Evolutionary conservation across 345 rosid genomes (phyloP).

Genomic region (Ricinus communis): DNA sequence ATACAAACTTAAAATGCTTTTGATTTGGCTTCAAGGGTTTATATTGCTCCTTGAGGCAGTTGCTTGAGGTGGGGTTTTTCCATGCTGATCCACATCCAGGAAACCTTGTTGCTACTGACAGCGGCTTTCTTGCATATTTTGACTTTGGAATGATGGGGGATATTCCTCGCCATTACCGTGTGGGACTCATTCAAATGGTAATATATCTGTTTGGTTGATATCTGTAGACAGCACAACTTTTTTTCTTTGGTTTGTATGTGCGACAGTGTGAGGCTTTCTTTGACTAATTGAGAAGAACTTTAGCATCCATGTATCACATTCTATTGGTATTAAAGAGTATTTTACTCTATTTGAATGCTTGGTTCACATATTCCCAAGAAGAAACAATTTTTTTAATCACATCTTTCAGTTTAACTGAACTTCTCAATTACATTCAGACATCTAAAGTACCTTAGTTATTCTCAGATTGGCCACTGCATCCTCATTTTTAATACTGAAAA

Average conservation of each 20-base stretch:
- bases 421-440: neutral
- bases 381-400: neutral
- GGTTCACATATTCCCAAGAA: neutral
- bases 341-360: neutral
- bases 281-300: neutral
- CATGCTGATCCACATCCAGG: constrained; percentile 99
- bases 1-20: neutral
- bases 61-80: constrained; percentile 95
- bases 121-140: constrained; percentile 82
- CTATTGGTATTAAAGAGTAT: neutral
- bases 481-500: neutral
- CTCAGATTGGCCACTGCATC: neutral
- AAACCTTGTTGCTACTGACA: constrained; percentile 75
- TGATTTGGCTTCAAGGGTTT: constrained; percentile 55
- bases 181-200: constrained; percentile 96
- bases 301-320: neutral
- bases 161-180: constrained; percentile 89
- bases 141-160: constrained; percentile 99
- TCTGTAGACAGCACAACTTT: too few species aligned
- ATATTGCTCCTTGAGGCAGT: constrained; percentile 86
- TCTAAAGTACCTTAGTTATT: neutral
- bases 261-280: neutral
- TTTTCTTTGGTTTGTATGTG: neutral
- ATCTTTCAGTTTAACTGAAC: neutral
- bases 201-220: constrained; percentile 29